These are phyloP conservation scores for Suhomyces terraborum DNA, from an alignment of 1,139 yeast genomes.

Conservation along the genomic window DNA sequence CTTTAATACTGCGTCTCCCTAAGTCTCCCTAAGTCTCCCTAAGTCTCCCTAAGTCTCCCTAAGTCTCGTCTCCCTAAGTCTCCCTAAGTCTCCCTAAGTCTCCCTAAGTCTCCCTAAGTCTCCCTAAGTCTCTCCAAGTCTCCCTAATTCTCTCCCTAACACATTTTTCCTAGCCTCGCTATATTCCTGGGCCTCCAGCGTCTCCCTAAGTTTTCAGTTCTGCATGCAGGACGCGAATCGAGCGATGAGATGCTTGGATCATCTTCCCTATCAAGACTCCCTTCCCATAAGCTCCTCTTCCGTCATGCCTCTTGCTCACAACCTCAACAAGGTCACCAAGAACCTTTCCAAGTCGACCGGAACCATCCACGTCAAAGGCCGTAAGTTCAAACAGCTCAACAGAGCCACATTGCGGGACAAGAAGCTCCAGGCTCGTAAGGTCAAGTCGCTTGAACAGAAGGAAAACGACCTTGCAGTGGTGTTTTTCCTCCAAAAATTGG, in stretches of 20 bases:
- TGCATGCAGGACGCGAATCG: constrained; percentile 7
- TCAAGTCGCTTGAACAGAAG: constrained; percentile 57
- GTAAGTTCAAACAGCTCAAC: constrained; percentile 80
- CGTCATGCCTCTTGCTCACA: constrained; percentile 77
- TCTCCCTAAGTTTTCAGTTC: not conserved
- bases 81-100: no score
- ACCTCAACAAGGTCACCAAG: constrained; percentile 71
- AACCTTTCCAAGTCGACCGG: constrained; percentile 59
- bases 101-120: no score
- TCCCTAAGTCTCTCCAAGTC: not conserved
- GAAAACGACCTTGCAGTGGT: constrained; percentile 59
- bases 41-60: no score
- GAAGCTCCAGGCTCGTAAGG: constrained; percentile 62
- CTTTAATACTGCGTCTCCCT: no score
- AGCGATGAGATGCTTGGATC: constrained; percentile 11
- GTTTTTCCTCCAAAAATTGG: constrained; percentile 65
- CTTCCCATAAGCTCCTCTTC: not conserved
- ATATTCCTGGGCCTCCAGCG: not conserved
- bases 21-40: no score
- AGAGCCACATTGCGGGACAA: constrained; percentile 84
- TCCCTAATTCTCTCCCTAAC: not conserved
- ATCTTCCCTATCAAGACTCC: not conserved
- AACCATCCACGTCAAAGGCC: constrained; percentile 80
- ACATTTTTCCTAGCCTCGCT: no score
- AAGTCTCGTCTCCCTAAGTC: no score